These are phyloP conservation scores for Petunia hybrid DNA, from an alignment of 305 asterid genomes.

Conservation along the genomic window DNA sequence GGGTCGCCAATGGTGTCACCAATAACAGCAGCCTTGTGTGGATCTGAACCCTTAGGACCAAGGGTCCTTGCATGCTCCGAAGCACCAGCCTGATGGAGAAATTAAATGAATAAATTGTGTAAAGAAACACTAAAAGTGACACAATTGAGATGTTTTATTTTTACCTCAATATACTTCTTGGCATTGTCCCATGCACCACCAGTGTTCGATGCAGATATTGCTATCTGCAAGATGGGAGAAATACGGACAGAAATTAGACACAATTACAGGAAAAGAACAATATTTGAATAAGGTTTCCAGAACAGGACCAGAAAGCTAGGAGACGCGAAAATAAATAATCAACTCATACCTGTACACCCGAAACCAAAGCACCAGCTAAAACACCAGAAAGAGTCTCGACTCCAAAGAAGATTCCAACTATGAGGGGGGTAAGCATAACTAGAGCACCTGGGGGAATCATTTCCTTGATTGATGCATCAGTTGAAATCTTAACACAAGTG, in stretches of 20 bases:
- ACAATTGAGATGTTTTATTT: not conserved
- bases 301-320: not conserved
- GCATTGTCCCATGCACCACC: slow-evolving; percentile 47
- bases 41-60: slow-evolving; percentile 55
- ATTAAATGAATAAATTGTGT: not conserved
- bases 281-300: too few species aligned
- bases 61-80: slow-evolving; percentile 51
- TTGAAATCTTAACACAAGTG: too few species aligned
- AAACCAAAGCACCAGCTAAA: slow-evolving; percentile 43
- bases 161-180: slow-evolving; percentile 57
- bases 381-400: slow-evolving; percentile 44
- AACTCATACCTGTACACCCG: slow-evolving; percentile 42
- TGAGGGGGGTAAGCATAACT: slow-evolving; percentile 32
- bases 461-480: too few species aligned
- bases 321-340: not conserved
- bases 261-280: too few species aligned
- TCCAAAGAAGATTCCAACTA: slow-evolving; percentile 43
- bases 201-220: slow-evolving; percentile 43
- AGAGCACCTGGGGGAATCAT: too few species aligned
- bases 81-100: slow-evolving; percentile 47
- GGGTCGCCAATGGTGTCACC: slow-evolving; percentile 62
- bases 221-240: slow-evolving; percentile 34
- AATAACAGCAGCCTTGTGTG: slow-evolving; percentile 59
- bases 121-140: not conserved
- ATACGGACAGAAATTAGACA: not conserved